Percentiles rank a stretch among this genome's conserved stretches.
Conservation (phyloP, 2,329 filamentous ascomycete species). For the Fusarium chlamydosporum region DNA sequence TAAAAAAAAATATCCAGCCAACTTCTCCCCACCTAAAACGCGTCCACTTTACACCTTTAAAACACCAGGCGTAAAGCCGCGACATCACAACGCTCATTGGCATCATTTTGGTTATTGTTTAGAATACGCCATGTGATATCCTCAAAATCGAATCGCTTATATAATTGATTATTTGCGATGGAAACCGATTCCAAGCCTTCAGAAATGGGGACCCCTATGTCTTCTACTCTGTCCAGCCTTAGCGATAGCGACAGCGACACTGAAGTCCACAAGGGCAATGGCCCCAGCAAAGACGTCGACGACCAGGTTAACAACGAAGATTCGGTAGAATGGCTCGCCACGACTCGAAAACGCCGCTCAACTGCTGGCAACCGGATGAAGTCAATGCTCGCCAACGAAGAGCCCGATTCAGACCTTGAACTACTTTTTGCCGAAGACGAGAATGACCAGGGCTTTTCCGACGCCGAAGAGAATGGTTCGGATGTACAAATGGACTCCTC, state of each 20-base stretch:
- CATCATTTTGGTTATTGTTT: constrained; percentile 13
- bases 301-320: constrained; percentile 56
- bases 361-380: constrained; percentile 90
- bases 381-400: constrained; percentile 80
- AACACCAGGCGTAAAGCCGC: constrained; percentile 24
- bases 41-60: constrained; percentile 43
- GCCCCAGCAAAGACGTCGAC: constrained; percentile 53
- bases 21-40: constrained; percentile 45
- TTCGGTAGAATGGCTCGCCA: constrained; percentile 77
- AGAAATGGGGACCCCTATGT: constrained; percentile 54
- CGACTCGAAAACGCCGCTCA: constrained; percentile 79
- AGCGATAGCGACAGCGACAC: constrained; percentile 54
- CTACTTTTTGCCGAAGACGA: constrained; percentile 82
- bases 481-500: constrained; percentile 91
- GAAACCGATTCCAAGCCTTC: constrained; percentile 51
- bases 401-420: constrained; percentile 77
- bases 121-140: constrained; percentile 44
- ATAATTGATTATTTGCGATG: constrained; percentile 46
- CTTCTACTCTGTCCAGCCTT: constrained; percentile 51
- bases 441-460: constrained; percentile 77
- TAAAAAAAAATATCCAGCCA: constrained; percentile 32
- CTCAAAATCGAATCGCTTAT: not conserved
- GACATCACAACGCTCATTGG: constrained; percentile 13
- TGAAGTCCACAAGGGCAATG: constrained; percentile 48
- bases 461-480: constrained; percentile 75